Evolutionary conservation across 495 filamentous ascomycete genomes (phyloP).

Genomic region (Parmelia sp.): DNA sequence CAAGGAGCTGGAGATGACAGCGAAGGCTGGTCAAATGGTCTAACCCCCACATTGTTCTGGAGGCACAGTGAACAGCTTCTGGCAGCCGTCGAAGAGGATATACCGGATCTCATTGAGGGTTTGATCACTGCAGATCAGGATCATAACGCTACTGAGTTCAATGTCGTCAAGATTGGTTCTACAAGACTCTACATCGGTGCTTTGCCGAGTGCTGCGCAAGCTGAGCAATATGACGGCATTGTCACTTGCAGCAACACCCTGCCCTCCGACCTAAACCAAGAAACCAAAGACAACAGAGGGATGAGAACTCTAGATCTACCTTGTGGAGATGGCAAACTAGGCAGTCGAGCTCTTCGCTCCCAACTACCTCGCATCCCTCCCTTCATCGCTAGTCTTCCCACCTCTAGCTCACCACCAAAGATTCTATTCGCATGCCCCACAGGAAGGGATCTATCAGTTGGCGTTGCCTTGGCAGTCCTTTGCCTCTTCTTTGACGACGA

Average conservation of each 20-base stretch:
- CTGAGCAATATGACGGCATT: constrained; percentile 36
- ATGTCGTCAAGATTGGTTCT: constrained; percentile 22
- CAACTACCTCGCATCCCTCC: constrained; percentile 53
- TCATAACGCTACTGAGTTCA: constrained; percentile 33
- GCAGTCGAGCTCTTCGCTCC: constrained; percentile 65
- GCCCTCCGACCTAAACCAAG: constrained; percentile 30
- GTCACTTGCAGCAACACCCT: constrained; percentile 39
- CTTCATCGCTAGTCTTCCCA: constrained; percentile 32
- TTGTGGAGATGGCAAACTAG: constrained; percentile 60
- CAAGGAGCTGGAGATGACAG: constrained; percentile 92
- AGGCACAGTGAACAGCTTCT: constrained; percentile 50
- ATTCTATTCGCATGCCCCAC: constrained; percentile 55
- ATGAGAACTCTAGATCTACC: constrained; percentile 53
- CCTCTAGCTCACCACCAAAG: constrained; percentile 25
- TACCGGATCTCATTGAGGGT: constrained; percentile 55
- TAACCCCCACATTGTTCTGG: constrained; percentile 80
- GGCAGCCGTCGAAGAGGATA: constrained; percentile 52
- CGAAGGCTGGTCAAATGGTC: constrained; percentile 76
- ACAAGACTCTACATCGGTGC: constrained; percentile 36
- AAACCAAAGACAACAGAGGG: constrained; percentile 27
- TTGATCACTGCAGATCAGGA: constrained; percentile 40
- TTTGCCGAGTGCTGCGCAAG: neutral
- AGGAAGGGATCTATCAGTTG: constrained; percentile 60
- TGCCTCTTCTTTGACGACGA: constrained; percentile 56
- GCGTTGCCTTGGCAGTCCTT: constrained; percentile 54